phyloP scores from a whole-genome alignment of 352 stramenopile species.

The Phytophthora macrochlamydospora region DNA sequence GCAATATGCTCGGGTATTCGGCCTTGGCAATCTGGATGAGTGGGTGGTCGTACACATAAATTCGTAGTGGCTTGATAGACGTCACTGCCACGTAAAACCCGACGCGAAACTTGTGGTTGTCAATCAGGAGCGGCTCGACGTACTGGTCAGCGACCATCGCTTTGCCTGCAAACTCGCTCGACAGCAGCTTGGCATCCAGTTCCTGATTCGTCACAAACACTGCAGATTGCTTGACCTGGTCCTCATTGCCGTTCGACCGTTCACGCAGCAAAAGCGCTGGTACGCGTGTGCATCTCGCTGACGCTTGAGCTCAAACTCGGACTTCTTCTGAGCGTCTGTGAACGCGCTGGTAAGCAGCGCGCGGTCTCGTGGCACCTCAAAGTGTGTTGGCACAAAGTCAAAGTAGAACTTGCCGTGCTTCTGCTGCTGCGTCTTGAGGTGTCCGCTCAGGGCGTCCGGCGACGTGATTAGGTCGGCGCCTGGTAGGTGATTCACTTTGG shows the following conservation, averaged over 20 bases:
- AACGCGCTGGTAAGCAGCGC: constrained; percentile 53
- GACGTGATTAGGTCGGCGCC: constrained; percentile 56
- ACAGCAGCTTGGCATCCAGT: constrained; percentile 49
- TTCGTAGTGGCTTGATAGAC: constrained; percentile 79
- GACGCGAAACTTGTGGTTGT: constrained; percentile 89
- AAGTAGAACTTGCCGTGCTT: constrained; percentile 72
- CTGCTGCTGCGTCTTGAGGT: constrained; percentile 51
- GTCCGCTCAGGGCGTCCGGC: constrained; percentile 44
- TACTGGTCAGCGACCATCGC: constrained; percentile 73
- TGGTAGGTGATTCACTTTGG: constrained; percentile 79
- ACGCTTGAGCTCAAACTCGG: constrained; percentile 60
- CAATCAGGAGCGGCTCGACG: constrained; percentile 84
- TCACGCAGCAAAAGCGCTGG: constrained; percentile 71
- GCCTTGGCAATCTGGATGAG: constrained; percentile 75
- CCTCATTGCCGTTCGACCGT: constrained; percentile 43
- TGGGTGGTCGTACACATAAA: constrained; percentile 85
- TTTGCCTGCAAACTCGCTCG: constrained; percentile 54
- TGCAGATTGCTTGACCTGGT: constrained; percentile 18
- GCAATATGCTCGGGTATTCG: constrained; percentile 54
- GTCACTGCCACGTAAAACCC: constrained; percentile 89
- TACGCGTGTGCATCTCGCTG: constrained; percentile 56
- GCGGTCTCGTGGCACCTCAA: constrained; percentile 65
- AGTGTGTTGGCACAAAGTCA: constrained; percentile 64
- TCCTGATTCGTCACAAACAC: constrained; percentile 59
- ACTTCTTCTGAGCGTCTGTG: constrained; percentile 45